A percentile compares a stretch with the other conserved stretches of the same genome.
phyloP scores from a whole-genome alignment of 23 red algal species.

The Pyropia haitanensis region DNA sequence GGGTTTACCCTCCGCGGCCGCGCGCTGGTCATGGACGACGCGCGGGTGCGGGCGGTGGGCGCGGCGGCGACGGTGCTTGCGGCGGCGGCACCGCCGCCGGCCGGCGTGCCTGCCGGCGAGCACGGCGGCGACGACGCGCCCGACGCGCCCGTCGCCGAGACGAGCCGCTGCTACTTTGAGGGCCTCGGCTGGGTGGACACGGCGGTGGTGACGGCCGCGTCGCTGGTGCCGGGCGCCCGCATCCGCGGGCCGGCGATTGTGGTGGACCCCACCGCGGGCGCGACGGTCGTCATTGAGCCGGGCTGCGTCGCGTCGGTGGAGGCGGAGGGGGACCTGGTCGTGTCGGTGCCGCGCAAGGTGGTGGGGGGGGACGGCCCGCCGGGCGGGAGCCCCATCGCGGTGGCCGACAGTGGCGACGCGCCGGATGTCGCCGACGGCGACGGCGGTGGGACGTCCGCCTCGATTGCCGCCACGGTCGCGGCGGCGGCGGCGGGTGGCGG shows the following conservation, averaged over 20 bases:
- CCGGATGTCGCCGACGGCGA: conserved; percentile 9
- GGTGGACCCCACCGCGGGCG: conserved; percentile 17
- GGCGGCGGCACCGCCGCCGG: neutral
- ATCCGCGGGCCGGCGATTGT: conserved; percentile 5
- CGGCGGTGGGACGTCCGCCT: neutral
- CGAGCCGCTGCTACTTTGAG: neutral
- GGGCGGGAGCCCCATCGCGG: conserved; percentile 6
- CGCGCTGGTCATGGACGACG: conserved; percentile 65
- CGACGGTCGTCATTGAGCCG: conserved; percentile 19
- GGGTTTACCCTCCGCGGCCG: conserved; percentile 77
- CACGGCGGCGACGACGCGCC: no score
- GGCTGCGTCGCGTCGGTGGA: conserved; percentile 74
- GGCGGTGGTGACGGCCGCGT: neutral
- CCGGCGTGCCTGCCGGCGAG: no score
- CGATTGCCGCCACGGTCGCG: neutral
- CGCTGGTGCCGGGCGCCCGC: neutral
- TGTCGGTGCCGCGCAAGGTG: conserved; percentile 54
- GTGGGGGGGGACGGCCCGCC: neutral
- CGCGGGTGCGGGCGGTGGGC: conserved; percentile 58
- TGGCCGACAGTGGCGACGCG: conserved; percentile 26
- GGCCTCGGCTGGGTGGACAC: neutral
- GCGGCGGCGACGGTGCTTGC: neutral
- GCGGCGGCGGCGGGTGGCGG: neutral
- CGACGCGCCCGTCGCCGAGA: neutral
- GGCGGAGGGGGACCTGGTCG: conserved; percentile 57